Conservation (phyloP, 108 stramenopile species). For the Cyclotella kingstonii region DNA sequence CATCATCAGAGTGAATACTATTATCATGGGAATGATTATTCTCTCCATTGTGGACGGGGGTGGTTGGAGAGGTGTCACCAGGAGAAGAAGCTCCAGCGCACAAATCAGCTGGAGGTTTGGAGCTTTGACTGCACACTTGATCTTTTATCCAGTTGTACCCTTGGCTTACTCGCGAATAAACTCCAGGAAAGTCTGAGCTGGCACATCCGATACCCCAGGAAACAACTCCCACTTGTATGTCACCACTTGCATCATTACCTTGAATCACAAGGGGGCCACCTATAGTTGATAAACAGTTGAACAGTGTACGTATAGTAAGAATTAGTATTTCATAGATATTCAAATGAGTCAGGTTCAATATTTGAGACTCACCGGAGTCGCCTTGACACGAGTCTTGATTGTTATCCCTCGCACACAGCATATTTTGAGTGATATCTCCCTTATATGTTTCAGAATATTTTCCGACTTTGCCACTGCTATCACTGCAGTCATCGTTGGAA, state of each 20-base stretch:
- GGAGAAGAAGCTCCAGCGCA: background rate
- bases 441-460: slow-evolving; percentile 16
- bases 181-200: slow-evolving; percentile 32
- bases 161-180: slow-evolving; percentile 38
- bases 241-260: slow-evolving; percentile 13
- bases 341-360: too few relatives aligned
- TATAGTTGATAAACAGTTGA: background rate
- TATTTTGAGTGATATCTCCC: slow-evolving; percentile 35
- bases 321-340: background rate
- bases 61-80: background rate
- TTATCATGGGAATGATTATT: background rate
- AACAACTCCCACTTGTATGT: slow-evolving; percentile 42
- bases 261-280: slow-evolving; percentile 27
- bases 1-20: background rate
- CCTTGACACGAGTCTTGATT: slow-evolving; percentile 40
- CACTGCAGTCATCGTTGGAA: slow-evolving; percentile 39
- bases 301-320: background rate
- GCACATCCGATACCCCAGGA: slow-evolving; percentile 48
- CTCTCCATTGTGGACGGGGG: background rate
- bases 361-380: slow-evolving; percentile 1
- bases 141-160: slow-evolving; percentile 31
- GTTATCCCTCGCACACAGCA: slow-evolving; percentile 37
- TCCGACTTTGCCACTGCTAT: slow-evolving; percentile 11
- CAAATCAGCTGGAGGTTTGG: slow-evolving; percentile 1
- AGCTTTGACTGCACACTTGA: slow-evolving; percentile 27